Percentiles rank a stretch among this genome's conserved stretches.
phyloP scores from a whole-genome alignment of 352 stramenopile genomes.

The Phytopythium cucurbitacearum region DNA sequence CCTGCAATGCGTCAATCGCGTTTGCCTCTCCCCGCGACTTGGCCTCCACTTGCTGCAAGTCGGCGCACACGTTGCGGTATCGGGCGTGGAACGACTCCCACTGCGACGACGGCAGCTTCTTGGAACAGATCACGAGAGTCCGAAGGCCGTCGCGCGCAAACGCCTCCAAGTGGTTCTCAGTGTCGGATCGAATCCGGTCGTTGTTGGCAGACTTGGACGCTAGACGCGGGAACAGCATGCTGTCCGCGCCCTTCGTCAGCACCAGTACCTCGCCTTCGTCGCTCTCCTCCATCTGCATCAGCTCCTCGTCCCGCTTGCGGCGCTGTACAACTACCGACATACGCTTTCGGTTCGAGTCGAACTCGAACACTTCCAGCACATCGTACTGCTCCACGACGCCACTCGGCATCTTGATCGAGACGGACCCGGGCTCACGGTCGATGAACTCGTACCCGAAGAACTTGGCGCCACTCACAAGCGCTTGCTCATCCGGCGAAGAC shows the following conservation, averaged over 20 bases:
- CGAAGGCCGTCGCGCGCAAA: conserved; percentile 87
- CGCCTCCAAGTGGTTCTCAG: conserved; percentile 63
- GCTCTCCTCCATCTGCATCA: conserved; percentile 60
- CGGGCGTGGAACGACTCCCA: conserved; percentile 67
- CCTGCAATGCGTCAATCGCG: conserved; percentile 57
- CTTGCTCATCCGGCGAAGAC: conserved; percentile 86
- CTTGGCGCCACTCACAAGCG: conserved; percentile 81
- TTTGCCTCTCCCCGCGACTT: conserved; percentile 61
- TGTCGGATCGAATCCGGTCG: conserved; percentile 31
- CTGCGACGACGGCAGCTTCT: conserved; percentile 39
- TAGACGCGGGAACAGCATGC: conserved; percentile 81
- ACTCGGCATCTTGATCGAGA: conserved; percentile 62
- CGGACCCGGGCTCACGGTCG: conserved; percentile 58
- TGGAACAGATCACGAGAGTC: conserved; percentile 82
- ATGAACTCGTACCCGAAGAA: conserved; percentile 85
- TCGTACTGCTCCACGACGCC: conserved; percentile 73
- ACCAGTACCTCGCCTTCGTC: conserved; percentile 74
- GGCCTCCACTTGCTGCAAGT: conserved; percentile 68
- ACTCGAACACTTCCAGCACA: conserved; percentile 93
- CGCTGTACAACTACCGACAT: conserved; percentile 85
- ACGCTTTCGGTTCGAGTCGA: conserved; percentile 86
- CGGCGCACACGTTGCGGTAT: conserved; percentile 56
- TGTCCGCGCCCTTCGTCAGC: conserved; percentile 81
- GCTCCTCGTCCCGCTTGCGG: conserved; percentile 60
- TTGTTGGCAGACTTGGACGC: conserved; percentile 32